Conservation (phyloP, 116 monocot genomes). For the Phalaenopsis hybrid region DNA sequence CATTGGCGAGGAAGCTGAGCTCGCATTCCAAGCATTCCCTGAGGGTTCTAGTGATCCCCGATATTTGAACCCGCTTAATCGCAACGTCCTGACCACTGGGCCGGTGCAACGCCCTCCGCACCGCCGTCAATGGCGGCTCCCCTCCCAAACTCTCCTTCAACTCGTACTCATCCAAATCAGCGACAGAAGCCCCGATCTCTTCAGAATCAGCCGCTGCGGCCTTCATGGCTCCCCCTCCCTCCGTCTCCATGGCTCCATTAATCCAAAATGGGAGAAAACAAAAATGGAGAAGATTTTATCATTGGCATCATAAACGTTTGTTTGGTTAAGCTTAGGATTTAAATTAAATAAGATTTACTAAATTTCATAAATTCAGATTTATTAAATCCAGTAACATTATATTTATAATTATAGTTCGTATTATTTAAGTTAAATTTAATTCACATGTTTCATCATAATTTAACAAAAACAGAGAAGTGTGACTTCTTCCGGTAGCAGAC, state of each 20-base stretch:
- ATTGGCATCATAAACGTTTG: too few species aligned
- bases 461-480: too few species aligned
- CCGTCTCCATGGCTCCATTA: not conserved
- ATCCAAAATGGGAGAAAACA: not conserved
- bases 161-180: conserved; percentile 4
- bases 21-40: conserved; percentile 37
- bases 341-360: too few species aligned
- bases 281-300: too few species aligned
- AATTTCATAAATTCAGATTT: too few species aligned
- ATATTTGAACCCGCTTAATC: conserved; percentile 32
- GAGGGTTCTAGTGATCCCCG: conserved; percentile 26
- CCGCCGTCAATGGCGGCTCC: conserved; percentile 6
- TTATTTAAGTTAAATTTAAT: too few species aligned
- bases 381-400: too few species aligned
- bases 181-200: not conserved
- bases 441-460: too few species aligned
- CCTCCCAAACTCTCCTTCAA: conserved; percentile 14
- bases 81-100: conserved; percentile 25
- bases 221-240: not conserved
- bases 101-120: conserved; percentile 23
- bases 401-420: too few species aligned
- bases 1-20: conserved; percentile 35
- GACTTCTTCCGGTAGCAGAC: too few species aligned
- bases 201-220: not conserved
- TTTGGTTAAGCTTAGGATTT: too few species aligned